Percentiles rank a stretch among this genome's conserved stretches.
These are phyloP conservation scores for Stenogyne calaminthoides DNA, from an alignment of 305 asterid genomes.

Conservation along the genomic window DNA sequence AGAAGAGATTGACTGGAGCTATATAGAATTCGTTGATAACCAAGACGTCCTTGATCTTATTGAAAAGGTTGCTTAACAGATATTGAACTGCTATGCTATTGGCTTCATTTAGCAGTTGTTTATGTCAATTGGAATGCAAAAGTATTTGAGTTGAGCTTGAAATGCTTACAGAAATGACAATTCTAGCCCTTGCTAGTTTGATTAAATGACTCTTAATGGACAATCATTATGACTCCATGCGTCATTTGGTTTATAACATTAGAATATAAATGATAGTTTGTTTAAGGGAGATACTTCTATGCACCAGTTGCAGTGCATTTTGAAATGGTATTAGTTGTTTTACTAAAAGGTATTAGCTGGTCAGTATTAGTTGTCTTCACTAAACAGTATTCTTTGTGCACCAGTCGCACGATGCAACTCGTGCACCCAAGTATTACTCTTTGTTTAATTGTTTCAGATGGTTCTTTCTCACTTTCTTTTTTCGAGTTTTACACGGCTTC, in stretches of 20 bases:
- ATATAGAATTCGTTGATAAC: conserved; percentile 91
- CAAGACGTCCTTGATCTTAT: conserved; percentile 94
- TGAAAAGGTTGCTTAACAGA: conserved; percentile 67
- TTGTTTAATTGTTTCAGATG: background rate
- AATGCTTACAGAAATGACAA: background rate
- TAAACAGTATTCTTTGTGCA: no score
- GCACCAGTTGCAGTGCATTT: no score
- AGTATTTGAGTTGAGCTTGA: conserved; percentile 16
- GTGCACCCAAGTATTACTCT: no score
- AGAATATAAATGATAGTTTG: background rate
- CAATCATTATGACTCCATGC: background rate
- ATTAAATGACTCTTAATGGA: background rate
- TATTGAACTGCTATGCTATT: background rate
- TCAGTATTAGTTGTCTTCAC: no score
- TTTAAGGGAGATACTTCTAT: background rate
- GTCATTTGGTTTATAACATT: background rate
- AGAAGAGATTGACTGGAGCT: conserved; percentile 97
- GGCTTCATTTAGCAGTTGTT: conserved; percentile 14
- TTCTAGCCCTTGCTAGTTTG: background rate
- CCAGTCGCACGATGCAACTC: no score
- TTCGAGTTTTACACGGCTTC: background rate
- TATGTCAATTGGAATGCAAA: conserved; percentile 11
- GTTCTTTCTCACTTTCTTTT: background rate
- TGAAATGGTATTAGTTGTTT: no score
- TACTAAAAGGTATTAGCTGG: no score